Evolutionary conservation across 108 stramenopile species (phyloP).

Genomic region (Cyclotella distinguenda): DNA sequence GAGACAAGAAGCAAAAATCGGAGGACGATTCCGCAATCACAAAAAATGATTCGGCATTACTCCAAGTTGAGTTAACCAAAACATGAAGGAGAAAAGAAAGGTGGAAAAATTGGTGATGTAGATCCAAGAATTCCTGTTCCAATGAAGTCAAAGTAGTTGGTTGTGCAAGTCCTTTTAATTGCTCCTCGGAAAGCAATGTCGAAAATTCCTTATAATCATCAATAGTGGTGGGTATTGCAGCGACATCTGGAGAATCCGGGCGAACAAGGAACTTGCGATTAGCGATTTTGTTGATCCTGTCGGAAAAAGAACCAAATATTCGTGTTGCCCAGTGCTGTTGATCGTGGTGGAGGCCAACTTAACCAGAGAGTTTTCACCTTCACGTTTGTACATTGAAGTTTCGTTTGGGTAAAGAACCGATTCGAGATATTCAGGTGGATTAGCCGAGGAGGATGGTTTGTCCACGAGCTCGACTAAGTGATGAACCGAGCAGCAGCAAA

Average conservation of each 20-base stretch:
- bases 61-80: neutral
- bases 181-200: neutral
- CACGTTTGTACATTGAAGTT: conserved; percentile 7
- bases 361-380: neutral
- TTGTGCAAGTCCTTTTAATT: neutral
- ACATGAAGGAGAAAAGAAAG: conserved; percentile 3
- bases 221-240: neutral
- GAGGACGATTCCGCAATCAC: neutral
- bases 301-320: conserved; percentile 1
- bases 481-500: neutral
- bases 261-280: neutral
- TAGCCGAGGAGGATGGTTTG: too few species aligned
- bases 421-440: conserved; percentile 8
- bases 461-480: neutral
- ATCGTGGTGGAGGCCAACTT: neutral
- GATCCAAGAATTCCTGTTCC: neutral
- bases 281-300: neutral
- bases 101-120: conserved; percentile 1
- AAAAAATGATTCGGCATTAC: neutral
- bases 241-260: neutral
- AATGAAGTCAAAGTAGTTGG: neutral
- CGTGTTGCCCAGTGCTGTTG: neutral
- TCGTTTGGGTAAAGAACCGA: conserved; percentile 1
- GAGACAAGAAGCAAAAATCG: too few species aligned
- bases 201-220: neutral